Conservation (phyloP, 2,329 filamentous ascomycete genomes). For the Colletotrichum sp. region DNA sequence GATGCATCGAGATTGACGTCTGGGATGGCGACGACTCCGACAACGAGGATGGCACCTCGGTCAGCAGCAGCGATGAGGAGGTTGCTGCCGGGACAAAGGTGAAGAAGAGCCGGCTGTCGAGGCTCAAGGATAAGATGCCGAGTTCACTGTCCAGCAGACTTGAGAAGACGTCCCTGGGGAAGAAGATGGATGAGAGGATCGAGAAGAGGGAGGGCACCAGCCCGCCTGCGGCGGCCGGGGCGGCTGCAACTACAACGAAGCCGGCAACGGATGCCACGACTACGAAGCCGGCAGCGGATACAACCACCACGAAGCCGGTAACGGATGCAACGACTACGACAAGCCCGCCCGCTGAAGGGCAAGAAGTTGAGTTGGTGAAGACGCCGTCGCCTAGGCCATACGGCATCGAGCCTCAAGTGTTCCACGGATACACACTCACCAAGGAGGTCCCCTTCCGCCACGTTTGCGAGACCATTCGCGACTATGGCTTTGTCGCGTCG, state of each 20-base stretch:
- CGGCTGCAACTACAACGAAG: not conserved
- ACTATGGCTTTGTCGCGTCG: conserved; percentile 76
- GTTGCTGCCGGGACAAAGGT: not conserved
- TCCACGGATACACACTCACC: conserved; percentile 90
- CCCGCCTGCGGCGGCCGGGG: not conserved
- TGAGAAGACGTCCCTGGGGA: conserved; percentile 52
- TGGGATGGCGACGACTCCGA: conserved; percentile 86
- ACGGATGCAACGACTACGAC: not conserved
- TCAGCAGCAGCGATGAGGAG: conserved; percentile 54
- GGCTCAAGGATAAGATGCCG: conserved; percentile 64
- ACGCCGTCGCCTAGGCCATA: conserved; percentile 28
- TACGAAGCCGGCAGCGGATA: not conserved
- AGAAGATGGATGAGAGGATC: conserved; percentile 41
- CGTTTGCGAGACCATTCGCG: conserved; percentile 80
- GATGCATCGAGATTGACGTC: conserved; percentile 93
- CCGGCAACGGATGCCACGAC: not conserved
- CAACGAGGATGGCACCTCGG: conserved; percentile 65
- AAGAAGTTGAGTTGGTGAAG: not conserved
- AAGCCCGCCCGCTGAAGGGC: not conserved
- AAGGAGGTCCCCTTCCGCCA: conserved; percentile 86
- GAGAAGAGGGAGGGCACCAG: conserved; percentile 23
- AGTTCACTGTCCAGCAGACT: conserved; percentile 48
- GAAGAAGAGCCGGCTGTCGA: conserved; percentile 58
- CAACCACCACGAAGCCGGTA: not conserved
- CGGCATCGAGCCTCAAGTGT: conserved; percentile 72